These are phyloP conservation scores for Zangia roseola DNA, from an alignment of 768 basidiomycete genomes.

Conservation along the genomic window DNA sequence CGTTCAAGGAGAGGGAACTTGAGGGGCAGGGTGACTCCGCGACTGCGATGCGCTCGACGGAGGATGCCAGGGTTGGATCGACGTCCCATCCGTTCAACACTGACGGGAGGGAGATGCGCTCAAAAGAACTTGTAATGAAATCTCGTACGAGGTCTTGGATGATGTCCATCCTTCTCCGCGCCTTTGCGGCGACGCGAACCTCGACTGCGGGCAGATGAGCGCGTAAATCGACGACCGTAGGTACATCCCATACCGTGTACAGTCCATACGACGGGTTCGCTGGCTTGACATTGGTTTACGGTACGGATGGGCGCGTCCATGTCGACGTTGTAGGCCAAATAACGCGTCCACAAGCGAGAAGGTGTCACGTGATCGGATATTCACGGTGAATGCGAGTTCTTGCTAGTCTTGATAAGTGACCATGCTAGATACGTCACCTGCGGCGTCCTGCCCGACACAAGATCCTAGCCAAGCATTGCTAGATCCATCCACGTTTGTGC, in stretches of 20 bases:
- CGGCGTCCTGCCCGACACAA: constrained; percentile 11
- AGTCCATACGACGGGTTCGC: constrained; percentile 47
- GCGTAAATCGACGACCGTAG: background rate
- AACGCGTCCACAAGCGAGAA: constrained; percentile 48
- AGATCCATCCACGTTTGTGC: constrained; percentile 54
- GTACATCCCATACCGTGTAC: constrained; percentile 54
- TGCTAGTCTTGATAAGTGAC: no score
- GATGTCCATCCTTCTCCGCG: constrained; percentile 74
- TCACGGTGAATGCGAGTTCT: background rate
- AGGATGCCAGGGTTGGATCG: constrained; percentile 62
- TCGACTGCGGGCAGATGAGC: constrained; percentile 56
- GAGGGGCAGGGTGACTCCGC: constrained; percentile 69
- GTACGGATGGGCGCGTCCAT: constrained; percentile 11
- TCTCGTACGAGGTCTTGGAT: constrained; percentile 63
- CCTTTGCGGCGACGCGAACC: constrained; percentile 67
- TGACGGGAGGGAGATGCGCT: constrained; percentile 68
- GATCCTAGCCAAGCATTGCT: constrained; percentile 24
- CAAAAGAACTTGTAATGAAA: constrained; percentile 55
- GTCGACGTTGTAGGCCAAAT: constrained; percentile 33
- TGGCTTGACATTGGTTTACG: background rate
- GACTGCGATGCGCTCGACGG: constrained; percentile 74
- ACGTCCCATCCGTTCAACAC: constrained; percentile 78
- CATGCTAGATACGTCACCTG: constrained; percentile 24
- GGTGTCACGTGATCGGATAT: constrained; percentile 32
- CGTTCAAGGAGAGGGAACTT: constrained; percentile 51